These are phyloP conservation scores for Cyberlindnera nakhonratchasimensis DNA, from an alignment of 805 yeast genomes.

Conservation along the genomic window DNA sequence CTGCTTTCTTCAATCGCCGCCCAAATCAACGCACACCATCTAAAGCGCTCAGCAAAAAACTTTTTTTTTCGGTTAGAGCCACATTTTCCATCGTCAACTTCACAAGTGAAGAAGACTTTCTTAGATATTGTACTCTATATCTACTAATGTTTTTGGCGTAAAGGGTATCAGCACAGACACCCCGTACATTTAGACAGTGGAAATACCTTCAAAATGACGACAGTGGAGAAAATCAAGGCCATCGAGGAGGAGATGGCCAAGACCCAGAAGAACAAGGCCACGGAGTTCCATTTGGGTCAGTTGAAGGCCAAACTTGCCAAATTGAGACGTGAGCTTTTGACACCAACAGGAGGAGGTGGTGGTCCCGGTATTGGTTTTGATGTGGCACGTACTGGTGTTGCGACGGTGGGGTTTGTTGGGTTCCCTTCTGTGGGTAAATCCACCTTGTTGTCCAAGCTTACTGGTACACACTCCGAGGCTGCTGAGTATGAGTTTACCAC, in stretches of 20 bases:
- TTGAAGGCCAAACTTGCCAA: conserved; percentile 95
- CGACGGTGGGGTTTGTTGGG: conserved; percentile 96
- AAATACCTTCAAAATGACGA: conserved; percentile 25
- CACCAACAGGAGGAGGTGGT: conserved; percentile 77
- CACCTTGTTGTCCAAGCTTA: conserved; percentile 79
- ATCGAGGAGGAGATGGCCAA: conserved; percentile 97
- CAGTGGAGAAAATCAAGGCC: conserved; percentile 39
- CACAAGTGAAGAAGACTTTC: too few species aligned
- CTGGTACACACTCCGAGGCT: conserved; percentile 97
- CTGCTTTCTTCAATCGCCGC: neutral
- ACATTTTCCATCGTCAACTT: conserved; percentile 1
- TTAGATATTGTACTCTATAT: too few species aligned
- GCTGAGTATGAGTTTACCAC: conserved; percentile 98
- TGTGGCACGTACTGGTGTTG: conserved; percentile 98
- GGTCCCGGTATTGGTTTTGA: conserved; percentile 94
- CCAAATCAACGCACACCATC: conserved; percentile 1
- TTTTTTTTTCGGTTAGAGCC: conserved; percentile 14
- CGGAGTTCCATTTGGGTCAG: conserved; percentile 96
- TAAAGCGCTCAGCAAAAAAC: conserved; percentile 4
- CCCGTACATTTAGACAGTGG: too few species aligned
- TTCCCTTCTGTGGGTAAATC: conserved; percentile 92
- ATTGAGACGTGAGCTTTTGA: conserved; percentile 84
- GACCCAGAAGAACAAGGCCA: conserved; percentile 97
- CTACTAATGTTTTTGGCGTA: too few species aligned
- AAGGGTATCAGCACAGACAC: too few species aligned